Evolutionary conservation across 1,284 basidiomycete genomes (phyloP).

Genomic region (Leccinum subfulvum): DNA sequence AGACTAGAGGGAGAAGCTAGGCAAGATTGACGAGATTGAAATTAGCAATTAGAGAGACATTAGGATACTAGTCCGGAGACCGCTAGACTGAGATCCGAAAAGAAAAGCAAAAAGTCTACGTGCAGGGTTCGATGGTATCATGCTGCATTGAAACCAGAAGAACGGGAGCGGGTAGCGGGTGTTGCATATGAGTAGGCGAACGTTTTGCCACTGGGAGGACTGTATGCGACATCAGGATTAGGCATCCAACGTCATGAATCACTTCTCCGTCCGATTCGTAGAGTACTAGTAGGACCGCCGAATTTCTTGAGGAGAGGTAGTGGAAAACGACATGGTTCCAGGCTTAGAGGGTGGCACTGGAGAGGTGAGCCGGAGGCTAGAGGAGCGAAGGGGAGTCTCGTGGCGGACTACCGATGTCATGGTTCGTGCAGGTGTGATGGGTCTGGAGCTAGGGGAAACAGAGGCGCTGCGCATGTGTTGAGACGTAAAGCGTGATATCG

Average conservation of each 20-base stretch:
- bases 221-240: conserved; percentile 34
- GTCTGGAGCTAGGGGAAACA: conserved; percentile 44
- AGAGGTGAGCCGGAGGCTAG: conserved; percentile 36
- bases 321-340: conserved; percentile 40
- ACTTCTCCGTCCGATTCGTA: conserved; percentile 44
- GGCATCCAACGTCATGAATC: conserved; percentile 56
- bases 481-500: conserved; percentile 45
- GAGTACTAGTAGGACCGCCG: conserved; percentile 41
- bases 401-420: conserved; percentile 33
- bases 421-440: conserved; percentile 46
- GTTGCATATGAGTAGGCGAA: conserved; percentile 31
- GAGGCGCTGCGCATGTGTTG: conserved; percentile 47
- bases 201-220: conserved; percentile 30
- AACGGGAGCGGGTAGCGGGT: conserved; percentile 31
- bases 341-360: conserved; percentile 45
- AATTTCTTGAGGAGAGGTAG: conserved; percentile 47
- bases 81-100: conserved; percentile 22
- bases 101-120: conserved; percentile 26
- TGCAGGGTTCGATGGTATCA: conserved; percentile 21
- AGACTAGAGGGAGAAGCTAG: conserved; percentile 21
- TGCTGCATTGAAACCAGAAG: conserved; percentile 36
- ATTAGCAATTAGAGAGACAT: conserved; percentile 38
- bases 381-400: conserved; percentile 37
- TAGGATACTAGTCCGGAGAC: conserved; percentile 34
- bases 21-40: conserved; percentile 21